phyloP scores from a whole-genome alignment of 2,329 filamentous ascomycete genomes.

The Penicillium aurantiogriseum region DNA sequence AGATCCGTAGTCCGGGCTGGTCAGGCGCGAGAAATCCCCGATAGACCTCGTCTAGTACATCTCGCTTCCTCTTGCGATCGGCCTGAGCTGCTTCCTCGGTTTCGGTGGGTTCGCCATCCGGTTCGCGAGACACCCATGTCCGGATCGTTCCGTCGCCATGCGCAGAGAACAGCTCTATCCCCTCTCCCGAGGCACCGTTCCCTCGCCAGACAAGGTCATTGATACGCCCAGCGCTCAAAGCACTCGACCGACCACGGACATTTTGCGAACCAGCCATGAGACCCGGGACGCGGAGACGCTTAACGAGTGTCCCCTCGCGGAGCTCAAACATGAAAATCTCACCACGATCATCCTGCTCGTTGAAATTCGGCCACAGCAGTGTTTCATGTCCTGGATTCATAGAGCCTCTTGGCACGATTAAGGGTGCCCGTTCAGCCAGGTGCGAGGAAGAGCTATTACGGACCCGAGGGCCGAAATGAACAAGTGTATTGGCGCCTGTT shows the following conservation, averaged over 20 bases:
- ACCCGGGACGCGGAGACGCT: conserved; percentile 66
- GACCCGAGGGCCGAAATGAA: conserved; percentile 79
- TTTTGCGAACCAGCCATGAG: conserved; percentile 43
- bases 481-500: conserved; percentile 80
- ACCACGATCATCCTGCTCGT: conserved; percentile 59
- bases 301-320: conserved; percentile 70
- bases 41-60: conserved; percentile 77
- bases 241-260: conserved; percentile 42
- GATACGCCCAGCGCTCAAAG: conserved; percentile 61
- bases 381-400: conserved; percentile 60
- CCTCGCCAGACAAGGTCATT: conserved; percentile 76
- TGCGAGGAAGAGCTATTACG: conserved; percentile 64
- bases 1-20: conserved; percentile 1
- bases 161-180: conserved; percentile 73
- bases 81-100: conserved; percentile 51
- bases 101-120: conserved; percentile 47
- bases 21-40: conserved; percentile 63
- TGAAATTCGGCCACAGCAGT: conserved; percentile 78
- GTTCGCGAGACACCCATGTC: conserved; percentile 67
- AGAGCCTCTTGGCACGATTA: conserved; percentile 62
- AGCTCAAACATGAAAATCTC: conserved; percentile 79
- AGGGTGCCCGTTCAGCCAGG: conserved; percentile 60
- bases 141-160: conserved; percentile 82
- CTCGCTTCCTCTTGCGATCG: conserved; percentile 66
- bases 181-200: conserved; percentile 54